A percentile compares a stretch with the other conserved stretches of the same genome.
Conservation (phyloP, 768 basidiomycete genomes). For the Amanita muscaria region DNA sequence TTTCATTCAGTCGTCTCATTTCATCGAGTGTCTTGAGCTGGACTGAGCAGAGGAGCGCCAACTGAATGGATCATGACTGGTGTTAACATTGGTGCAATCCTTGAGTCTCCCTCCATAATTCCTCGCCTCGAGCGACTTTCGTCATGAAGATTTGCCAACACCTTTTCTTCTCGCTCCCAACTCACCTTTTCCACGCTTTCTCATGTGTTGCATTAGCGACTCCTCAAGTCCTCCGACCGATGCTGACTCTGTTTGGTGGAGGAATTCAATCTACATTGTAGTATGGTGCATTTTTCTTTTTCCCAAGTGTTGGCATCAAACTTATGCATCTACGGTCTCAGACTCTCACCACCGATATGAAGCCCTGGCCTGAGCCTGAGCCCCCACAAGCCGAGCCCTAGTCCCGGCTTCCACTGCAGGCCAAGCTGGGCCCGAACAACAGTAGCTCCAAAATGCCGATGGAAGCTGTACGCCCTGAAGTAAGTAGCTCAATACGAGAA, state of each 20-base stretch:
- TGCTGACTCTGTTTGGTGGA: too few relatives aligned
- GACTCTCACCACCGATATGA: too few relatives aligned
- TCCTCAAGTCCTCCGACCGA: conserved; percentile 50
- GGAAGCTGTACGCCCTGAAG: conserved; percentile 73
- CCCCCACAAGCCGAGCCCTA: too few relatives aligned
- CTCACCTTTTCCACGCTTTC: conserved; percentile 74
- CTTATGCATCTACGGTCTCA: too few relatives aligned
- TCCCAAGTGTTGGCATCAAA: too few relatives aligned
- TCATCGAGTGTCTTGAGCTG: conserved; percentile 78
- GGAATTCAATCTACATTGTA: too few relatives aligned
- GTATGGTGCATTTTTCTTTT: too few relatives aligned
- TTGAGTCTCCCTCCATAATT: conserved; percentile 78
- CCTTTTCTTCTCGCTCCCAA: conserved; percentile 69
- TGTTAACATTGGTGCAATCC: conserved; percentile 60
- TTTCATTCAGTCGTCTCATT: conserved; percentile 88
- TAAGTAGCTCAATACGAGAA: conserved; percentile 65
- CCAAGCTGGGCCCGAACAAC: too few relatives aligned
- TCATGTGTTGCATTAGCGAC: conserved; percentile 56
- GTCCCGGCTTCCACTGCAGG: too few relatives aligned
- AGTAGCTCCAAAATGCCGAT: conserved; percentile 80
- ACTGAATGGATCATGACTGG: conserved; percentile 99
- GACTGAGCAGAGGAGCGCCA: conserved; percentile 79
- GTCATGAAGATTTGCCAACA: conserved; percentile 42
- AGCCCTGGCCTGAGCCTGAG: too few relatives aligned
- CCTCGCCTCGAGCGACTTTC: conserved; percentile 24